Evolutionary conservation across 257 asterid genomes (phyloP), one percentile per base, ranked within the genome.

Genomic region (Capsicum rhomboideum): DNA sequence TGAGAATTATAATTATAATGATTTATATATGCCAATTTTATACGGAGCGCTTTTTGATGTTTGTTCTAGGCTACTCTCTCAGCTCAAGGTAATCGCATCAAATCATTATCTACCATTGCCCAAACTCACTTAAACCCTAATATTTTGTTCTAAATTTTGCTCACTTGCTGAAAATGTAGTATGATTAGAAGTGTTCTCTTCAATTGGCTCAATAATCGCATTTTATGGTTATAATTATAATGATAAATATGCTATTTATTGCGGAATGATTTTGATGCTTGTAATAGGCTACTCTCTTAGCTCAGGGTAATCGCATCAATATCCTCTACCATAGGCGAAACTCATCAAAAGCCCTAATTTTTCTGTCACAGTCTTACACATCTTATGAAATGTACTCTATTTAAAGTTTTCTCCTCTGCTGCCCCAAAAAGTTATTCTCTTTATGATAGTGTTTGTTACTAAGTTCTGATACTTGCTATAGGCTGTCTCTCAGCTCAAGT

Each of bases 401-500:
- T 20, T 69, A 40, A 2, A 20, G 53, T n/a, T n/a, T 11, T 42
- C n/a, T 40, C 34, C 11, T 42, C 17, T n/a, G 55, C 6, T 71
- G 20, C 79, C 10, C 78, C 10, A 6, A 18, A 42, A 18, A 31
- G 4, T 5, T 9, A 2, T 68, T 68, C 28, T 68, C 29, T 10
- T 42, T 42, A 11, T 71, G 79, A 42, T 42, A 42, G 20, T 55
- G 3, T 71, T 71, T 71, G n/a, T 71, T 18, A 13, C 1, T 4
- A 71, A 11, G 42, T 71, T 71, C 55, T 63, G 92, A 92, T 83
- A 87, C 92, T 77, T 93, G 95, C 72, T 37, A 86, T 74, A 84
- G 64, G n/a, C 88, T 94, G 20, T 95, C 74, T 91, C 93, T 42
- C 91, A 93, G 89, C 98, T 91, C 82, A 95, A 95, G 98, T 98